Evolutionary conservation across 208 protist species (phyloP).

Genomic region (Trypanosomatidae sp.): DNA sequence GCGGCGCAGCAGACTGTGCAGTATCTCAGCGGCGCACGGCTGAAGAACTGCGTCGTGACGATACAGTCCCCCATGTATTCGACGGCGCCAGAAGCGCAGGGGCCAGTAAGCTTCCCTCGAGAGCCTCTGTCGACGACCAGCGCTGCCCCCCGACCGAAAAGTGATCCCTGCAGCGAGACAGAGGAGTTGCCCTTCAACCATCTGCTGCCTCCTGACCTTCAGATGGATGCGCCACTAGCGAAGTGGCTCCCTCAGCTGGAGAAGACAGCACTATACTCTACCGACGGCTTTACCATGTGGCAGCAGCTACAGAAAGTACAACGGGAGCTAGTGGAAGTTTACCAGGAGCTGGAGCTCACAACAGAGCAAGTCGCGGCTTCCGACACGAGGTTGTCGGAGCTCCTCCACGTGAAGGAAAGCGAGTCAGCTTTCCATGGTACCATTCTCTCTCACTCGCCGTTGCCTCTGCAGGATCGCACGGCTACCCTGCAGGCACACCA

Average conservation of each 20-base stretch:
- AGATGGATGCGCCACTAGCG: conserved; percentile 59
- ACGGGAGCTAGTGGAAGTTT: conserved; percentile 6
- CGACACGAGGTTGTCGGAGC: conserved; percentile 14
- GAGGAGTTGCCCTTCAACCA: conserved; percentile 66
- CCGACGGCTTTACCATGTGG: conserved; percentile 11
- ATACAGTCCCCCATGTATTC: conserved; percentile 53
- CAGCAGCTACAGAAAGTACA: conserved; percentile 20
- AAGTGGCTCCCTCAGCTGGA: conserved; percentile 27
- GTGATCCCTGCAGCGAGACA: conserved; percentile 8
- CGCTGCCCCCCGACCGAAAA: background rate
- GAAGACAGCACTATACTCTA: background rate
- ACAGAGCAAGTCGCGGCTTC: background rate
- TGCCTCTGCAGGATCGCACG: background rate
- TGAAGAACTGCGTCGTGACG: conserved; percentile 69
- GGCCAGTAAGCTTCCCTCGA: background rate
- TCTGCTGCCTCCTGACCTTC: conserved; percentile 52
- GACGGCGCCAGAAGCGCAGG: background rate
- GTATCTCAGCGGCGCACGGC: conserved; percentile 53
- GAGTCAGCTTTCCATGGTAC: too few species aligned
- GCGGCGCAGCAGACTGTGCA: conserved; percentile 64
- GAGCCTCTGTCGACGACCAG: background rate
- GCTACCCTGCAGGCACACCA: conserved; percentile 1
- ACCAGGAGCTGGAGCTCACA: background rate
- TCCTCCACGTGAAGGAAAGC: background rate
- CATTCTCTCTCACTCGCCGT: background rate